Evolutionary conservation across 345 rosid species (phyloP).

Genomic region (Clarkia xantiana): DNA sequence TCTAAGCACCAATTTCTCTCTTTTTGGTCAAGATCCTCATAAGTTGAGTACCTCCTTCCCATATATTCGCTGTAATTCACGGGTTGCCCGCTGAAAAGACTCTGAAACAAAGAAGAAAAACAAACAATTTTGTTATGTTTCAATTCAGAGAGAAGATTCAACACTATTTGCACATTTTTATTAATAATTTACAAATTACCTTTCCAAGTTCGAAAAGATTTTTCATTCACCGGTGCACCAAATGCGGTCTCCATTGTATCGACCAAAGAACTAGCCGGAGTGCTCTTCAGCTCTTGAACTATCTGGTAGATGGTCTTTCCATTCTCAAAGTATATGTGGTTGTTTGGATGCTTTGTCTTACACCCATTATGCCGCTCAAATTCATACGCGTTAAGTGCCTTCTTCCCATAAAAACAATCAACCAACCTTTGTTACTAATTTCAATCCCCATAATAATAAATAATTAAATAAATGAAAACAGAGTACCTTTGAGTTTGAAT

Average conservation of each 20-base stretch:
- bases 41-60: slow-evolving; percentile 59
- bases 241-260: slow-evolving; percentile 65
- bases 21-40: slow-evolving; percentile 6
- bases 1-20: background rate
- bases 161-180: background rate
- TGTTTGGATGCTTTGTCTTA: slow-evolving; percentile 94
- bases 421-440: no score
- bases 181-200: slow-evolving; percentile 20
- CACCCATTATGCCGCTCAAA: slow-evolving; percentile 87
- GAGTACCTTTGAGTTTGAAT: slow-evolving; percentile 42
- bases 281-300: slow-evolving; percentile 78
- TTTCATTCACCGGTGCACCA: slow-evolving; percentile 82
- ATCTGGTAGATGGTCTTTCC: slow-evolving; percentile 93
- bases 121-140: background rate
- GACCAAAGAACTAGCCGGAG: slow-evolving; percentile 57
- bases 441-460: no score
- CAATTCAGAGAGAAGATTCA: background rate
- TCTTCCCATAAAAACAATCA: no score
- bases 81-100: slow-evolving; percentile 83
- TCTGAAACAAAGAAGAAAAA: slow-evolving; percentile 22
- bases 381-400: slow-evolving; percentile 83
- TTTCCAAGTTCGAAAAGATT: slow-evolving; percentile 88
- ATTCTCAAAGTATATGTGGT: slow-evolving; percentile 81
- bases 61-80: slow-evolving; percentile 78
- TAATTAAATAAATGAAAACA: slow-evolving; percentile 3